Percentiles rank a stretch among this genome's conserved stretches.
These are phyloP conservation scores for Calonectria hawksworthii DNA, from an alignment of 2,329 filamentous ascomycete species.

Conservation along the genomic window DNA sequence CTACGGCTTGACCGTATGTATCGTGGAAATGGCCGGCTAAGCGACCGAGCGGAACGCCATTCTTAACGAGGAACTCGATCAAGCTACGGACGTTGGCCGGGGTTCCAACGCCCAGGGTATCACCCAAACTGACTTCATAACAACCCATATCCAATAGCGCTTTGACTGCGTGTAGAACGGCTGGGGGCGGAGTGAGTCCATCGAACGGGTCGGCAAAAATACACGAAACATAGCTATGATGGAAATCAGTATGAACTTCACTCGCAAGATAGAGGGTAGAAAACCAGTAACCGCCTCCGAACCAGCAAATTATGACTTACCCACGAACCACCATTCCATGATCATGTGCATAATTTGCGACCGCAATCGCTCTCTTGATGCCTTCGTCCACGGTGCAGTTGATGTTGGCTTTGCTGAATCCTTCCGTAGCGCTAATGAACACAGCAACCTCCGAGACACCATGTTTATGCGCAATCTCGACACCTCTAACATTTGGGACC, in stretches of 20 bases:
- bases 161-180: slow-evolving; percentile 53
- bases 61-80: slow-evolving; percentile 62
- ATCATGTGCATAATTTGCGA: slow-evolving; percentile 60
- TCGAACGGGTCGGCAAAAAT: slow-evolving; percentile 68
- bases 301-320: slow-evolving; percentile 16
- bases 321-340: slow-evolving; percentile 64
- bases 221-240: slow-evolving; percentile 63
- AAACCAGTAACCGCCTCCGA: not conserved
- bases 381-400: slow-evolving; percentile 71
- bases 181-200: slow-evolving; percentile 46
- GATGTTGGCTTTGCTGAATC: slow-evolving; percentile 70
- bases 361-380: slow-evolving; percentile 62
- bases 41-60: slow-evolving; percentile 65
- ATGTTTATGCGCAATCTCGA: slow-evolving; percentile 56
- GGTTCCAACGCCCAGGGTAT: slow-evolving; percentile 75
- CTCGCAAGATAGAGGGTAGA: not conserved
- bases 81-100: slow-evolving; percentile 52
- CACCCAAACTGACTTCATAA: slow-evolving; percentile 76
- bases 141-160: slow-evolving; percentile 73
- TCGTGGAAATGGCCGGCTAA: slow-evolving; percentile 81
- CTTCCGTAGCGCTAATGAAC: slow-evolving; percentile 71
- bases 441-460: slow-evolving; percentile 58
- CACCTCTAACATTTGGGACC: slow-evolving; percentile 67
- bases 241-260: not conserved
- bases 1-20: slow-evolving; percentile 77